Percentiles rank a stretch among this genome's conserved stretches.
phyloP scores from a whole-genome alignment of 2,329 filamentous ascomycete species.

The Penicillium hesseltinei region DNA sequence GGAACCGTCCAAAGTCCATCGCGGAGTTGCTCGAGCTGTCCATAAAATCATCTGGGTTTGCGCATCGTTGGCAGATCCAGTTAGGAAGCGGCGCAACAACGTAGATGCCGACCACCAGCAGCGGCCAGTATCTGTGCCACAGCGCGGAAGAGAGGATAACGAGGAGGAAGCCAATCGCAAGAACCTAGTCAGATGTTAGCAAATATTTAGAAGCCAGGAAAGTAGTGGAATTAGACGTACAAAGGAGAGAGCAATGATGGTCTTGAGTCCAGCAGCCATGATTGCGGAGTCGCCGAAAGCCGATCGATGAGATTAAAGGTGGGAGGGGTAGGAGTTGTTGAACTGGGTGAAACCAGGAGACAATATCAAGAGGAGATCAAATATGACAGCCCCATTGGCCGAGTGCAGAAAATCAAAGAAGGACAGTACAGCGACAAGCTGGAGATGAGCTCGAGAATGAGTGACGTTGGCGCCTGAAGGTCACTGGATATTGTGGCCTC shows the following conservation, averaged over 20 bases:
- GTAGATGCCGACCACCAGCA: constrained; percentile 95
- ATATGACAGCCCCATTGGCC: constrained; percentile 19
- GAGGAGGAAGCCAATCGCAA: constrained; percentile 96
- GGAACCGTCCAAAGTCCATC: constrained; percentile 90
- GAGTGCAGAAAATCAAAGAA: constrained; percentile 10
- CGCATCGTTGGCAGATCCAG: constrained; percentile 87
- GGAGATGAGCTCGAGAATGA: constrained; percentile 19
- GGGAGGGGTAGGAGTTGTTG: constrained; percentile 4
- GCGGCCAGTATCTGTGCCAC: constrained; percentile 89
- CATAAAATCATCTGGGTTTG: constrained; percentile 95
- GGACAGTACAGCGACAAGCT: background rate
- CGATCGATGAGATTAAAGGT: constrained; percentile 5
- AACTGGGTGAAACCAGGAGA: constrained; percentile 4
- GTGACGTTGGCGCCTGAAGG: constrained; percentile 35
- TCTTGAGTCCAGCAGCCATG: constrained; percentile 87
- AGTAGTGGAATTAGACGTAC: constrained; percentile 51
- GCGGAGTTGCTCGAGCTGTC: constrained; percentile 76
- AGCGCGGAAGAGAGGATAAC: constrained; percentile 97
- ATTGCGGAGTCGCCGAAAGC: constrained; percentile 29
- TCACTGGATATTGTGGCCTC: constrained; percentile 27
- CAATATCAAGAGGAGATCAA: constrained; percentile 3
- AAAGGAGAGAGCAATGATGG: constrained; percentile 98
- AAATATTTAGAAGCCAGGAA: background rate
- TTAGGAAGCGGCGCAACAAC: constrained; percentile 91
- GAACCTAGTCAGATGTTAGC: constrained; percentile 56